A percentile compares a stretch with the other conserved stretches of the same genome.
These are phyloP conservation scores for Chrysochromulina tobinii DNA, from an alignment of 78 protist genomes.

Conservation along the genomic window DNA sequence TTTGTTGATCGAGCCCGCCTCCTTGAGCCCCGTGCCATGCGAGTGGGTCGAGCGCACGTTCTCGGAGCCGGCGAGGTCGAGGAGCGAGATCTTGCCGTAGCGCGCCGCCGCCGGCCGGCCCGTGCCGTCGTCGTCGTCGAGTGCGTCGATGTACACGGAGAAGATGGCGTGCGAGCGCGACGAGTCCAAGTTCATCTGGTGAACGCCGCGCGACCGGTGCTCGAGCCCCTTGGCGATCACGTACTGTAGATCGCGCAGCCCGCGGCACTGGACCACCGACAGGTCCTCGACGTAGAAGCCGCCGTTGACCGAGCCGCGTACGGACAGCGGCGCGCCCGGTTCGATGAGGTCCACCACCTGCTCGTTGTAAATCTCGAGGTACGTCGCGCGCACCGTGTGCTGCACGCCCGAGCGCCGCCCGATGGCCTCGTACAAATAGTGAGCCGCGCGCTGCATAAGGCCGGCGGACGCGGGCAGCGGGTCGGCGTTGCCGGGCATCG, in stretches of 20 bases:
- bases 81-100: not conserved
- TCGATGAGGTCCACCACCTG: constrained; percentile 17
- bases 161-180: constrained; percentile 3
- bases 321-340: not conserved
- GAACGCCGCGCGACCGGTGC: not conserved
- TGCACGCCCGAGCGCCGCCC: not conserved
- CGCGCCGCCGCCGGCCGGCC: not conserved
- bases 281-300: constrained; percentile 22
- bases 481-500: too few species aligned
- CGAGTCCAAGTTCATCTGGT: not conserved
- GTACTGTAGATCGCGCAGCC: not conserved
- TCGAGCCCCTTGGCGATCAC: not conserved
- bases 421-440: not conserved
- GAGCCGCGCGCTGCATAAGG: not conserved
- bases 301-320: not conserved
- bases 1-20: not conserved
- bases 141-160: not conserved
- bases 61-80: not conserved
- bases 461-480: not conserved
- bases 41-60: not conserved
- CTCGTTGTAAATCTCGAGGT: constrained; percentile 43
- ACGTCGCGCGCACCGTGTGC: constrained; percentile 20
- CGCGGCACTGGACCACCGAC: constrained; percentile 17
- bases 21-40: not conserved
- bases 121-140: not conserved